Evolutionary conservation across 768 basidiomycete species (phyloP), one percentile per base, ranked within the genome.

Genomic region (Chalciporus chontae): DNA sequence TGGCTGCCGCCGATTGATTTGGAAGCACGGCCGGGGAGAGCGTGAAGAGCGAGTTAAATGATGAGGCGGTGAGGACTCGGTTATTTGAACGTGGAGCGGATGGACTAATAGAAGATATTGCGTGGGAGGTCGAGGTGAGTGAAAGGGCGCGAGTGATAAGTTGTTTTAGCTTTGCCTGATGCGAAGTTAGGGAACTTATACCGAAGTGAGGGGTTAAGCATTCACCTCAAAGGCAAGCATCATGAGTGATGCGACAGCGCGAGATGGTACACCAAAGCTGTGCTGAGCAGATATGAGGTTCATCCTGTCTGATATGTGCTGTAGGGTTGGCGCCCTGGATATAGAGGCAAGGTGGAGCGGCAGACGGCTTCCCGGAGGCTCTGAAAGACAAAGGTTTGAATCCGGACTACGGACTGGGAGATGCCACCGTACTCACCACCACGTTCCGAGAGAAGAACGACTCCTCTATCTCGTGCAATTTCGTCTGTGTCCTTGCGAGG

Each of bases 271-370:
- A 3, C 71, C 71, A 2, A 90, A 67, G 56, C 83, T 83, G 57
- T 90, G 82, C 59, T 92, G 89, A 1, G 87, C 85, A 36, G 83
- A 87, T 53, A 90, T 85, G 29, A 92, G 79, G 59, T 89, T 89
- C 52, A 90, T 80, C 48, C 88, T 77, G 56, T 92, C 89, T 7
- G 80, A 77, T 38, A 92, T 81, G 53, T 90, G 87, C 60, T 89
- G 85, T 18, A 85, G 60, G 2, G 85, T 87, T 5, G 86, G 85
- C 5, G 81, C 84, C 47, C 81, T 80, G 5, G 85, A 85, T 50
- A 79, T 77, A 8, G 88, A 81, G 29, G 87, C 80, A n/a, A 91
- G 75, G 48, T 89, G 84, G 8, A 90, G 72, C 2, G 84, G 81
- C 18, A 84, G 68, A 26, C 86, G 81, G 53, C 79, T 86, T 5